Conservation (phyloP, 345 rosid genomes). For the Psidium guajava region DNA sequence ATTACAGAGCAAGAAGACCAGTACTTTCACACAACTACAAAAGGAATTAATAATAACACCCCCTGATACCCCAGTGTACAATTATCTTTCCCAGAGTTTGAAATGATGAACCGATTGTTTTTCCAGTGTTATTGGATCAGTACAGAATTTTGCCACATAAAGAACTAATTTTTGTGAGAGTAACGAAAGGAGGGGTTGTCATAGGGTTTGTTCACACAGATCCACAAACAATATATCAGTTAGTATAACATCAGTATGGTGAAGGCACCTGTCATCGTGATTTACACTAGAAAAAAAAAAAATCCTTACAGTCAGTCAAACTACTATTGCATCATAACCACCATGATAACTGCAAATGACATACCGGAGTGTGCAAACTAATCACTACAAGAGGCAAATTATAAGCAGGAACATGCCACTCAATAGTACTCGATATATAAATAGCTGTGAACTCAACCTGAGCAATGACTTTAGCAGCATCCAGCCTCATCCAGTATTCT, state of each 20-base stretch:
- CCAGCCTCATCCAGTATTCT: slow-evolving; percentile 81
- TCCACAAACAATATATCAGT: background rate
- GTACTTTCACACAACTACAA: background rate
- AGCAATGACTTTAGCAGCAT: slow-evolving; percentile 80
- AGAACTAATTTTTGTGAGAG: background rate
- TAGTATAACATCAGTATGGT: background rate
- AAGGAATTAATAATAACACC: background rate
- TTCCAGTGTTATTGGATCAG: background rate
- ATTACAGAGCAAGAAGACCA: background rate
- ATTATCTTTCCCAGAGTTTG: background rate
- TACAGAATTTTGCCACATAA: background rate
- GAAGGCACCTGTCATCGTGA: background rate
- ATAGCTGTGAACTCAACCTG: slow-evolving; percentile 35
- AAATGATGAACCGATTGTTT: background rate
- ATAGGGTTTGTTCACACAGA: background rate
- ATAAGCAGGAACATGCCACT: background rate
- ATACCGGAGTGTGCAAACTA: background rate
- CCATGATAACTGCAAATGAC: background rate
- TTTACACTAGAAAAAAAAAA: background rate
- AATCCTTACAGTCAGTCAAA: background rate
- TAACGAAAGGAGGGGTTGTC: background rate
- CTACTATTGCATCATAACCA: background rate
- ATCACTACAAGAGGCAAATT: background rate
- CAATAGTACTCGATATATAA: background rate
- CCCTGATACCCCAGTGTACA: background rate